Evolutionary conservation across 108 stramenopile species (phyloP), one percentile per base, ranked within the genome.

Genomic region (Nitzschia sp.): DNA sequence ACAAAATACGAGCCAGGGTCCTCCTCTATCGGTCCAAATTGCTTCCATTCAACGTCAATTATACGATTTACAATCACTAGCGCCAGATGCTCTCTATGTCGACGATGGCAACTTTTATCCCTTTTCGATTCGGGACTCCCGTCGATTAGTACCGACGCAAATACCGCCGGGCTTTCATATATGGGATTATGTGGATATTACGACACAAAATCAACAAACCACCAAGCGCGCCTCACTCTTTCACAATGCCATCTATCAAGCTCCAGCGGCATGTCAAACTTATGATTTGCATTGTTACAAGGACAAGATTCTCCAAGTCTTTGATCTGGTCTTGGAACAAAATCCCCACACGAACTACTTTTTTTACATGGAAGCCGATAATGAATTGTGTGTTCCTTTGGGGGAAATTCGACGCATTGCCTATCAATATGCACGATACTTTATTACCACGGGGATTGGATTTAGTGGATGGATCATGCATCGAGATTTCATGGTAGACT

Each of bases 381-480:
- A 77, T 65, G 62, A 61, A 45, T 51, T 77, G 25, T 77, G 76
- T 49, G 64, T 72, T 4, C 70, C 76, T 8, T 36, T 77, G 64
- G 54, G 46, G 6, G 62, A 66, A 34, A 38, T 77, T 15, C 57
- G 64, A 33, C 46, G 49, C 18, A 45, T 72, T 8, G 76, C 76
- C 8, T 46, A 66, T 27, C 46, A 33, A 59, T 35, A 77, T 26
- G 13, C 42, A 35, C 76, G 76, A 18, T 77, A 77, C 34, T 77
- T 77, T 57, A 69, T 77, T 48, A 68, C 62, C 23, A 77, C 71
- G 0, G 76, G 76, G 11, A 72, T 77, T 57, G 76, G 76, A 27
- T 67, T 68, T 54, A 59, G 57, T 5, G 76, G 76, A 53, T 77
- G 76, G 76, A 77, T 77, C 49, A 77, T 77, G 76, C 71, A 70